phyloP scores from a whole-genome alignment of 192 early-diverging fungal species.

The Coemansia sp. region DNA sequence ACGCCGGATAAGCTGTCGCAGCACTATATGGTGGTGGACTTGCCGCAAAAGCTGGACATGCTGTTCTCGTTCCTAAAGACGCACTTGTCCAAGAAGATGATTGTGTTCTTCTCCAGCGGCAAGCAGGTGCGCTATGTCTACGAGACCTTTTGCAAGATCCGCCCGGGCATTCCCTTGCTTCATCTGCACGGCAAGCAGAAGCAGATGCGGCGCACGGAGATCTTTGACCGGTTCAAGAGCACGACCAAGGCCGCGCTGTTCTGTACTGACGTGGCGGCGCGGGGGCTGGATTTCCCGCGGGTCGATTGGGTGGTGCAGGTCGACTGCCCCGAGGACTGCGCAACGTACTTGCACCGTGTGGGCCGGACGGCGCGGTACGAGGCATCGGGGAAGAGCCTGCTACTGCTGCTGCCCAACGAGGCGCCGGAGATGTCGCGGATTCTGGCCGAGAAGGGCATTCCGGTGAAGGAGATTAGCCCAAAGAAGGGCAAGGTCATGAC shows the following conservation, averaged over 20 bases:
- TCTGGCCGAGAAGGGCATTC: constrained; percentile 70
- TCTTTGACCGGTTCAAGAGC: constrained; percentile 83
- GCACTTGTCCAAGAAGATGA: constrained; percentile 82
- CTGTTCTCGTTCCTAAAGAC: constrained; percentile 92
- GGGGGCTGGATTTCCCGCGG: constrained; percentile 95
- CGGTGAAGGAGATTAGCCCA: constrained; percentile 83
- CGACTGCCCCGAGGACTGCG: constrained; percentile 94
- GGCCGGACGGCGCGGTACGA: constrained; percentile 96
- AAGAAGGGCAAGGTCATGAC: constrained; percentile 77
- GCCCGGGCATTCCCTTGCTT: constrained; percentile 84
- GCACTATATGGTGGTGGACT: constrained; percentile 75
- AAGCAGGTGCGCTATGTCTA: constrained; percentile 94
- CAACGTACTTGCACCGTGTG: constrained; percentile 97
- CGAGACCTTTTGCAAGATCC: constrained; percentile 93
- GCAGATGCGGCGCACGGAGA: constrained; percentile 87
- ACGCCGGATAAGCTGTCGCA: constrained; percentile 83
- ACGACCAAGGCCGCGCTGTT: constrained; percentile 76
- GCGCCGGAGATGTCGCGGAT: constrained; percentile 72
- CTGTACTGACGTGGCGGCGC: constrained; percentile 92
- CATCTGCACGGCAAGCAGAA: constrained; percentile 97
- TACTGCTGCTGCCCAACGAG: constrained; percentile 87
- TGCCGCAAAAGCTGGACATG: constrained; percentile 91
- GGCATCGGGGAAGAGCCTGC: constrained; percentile 74
- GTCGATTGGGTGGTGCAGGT: constrained; percentile 99
- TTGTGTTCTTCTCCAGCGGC: constrained; percentile 93